These are phyloP conservation scores for Xylaria curta DNA, from an alignment of 495 filamentous ascomycete species.

Conservation along the genomic window DNA sequence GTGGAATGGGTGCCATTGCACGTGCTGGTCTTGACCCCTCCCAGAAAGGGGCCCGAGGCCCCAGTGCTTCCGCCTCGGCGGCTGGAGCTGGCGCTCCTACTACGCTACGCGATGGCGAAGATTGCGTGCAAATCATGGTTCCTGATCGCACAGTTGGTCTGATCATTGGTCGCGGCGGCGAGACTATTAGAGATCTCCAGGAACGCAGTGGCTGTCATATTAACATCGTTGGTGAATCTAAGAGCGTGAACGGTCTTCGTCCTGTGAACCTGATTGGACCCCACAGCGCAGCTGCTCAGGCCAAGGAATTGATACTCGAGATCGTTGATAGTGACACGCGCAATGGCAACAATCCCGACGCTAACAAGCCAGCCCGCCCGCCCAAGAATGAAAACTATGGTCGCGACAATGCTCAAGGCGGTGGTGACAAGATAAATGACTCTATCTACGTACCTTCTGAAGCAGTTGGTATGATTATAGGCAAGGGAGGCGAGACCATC, in stretches of 20 bases:
- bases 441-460: constrained; percentile 82
- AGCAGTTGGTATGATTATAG: constrained; percentile 90
- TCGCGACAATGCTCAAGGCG: constrained; percentile 47
- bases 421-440: constrained; percentile 72
- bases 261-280: constrained; percentile 85
- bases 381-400: constrained; percentile 36
- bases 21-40: constrained; percentile 45
- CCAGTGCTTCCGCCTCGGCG: constrained; percentile 34
- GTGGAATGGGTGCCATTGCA: constrained; percentile 65
- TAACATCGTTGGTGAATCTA: constrained; percentile 85
- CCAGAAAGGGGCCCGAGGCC: constrained; percentile 33
- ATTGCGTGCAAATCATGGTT: constrained; percentile 83
- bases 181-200: constrained; percentile 88
- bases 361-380: constrained; percentile 36
- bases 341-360: constrained; percentile 47
- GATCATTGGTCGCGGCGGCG: constrained; percentile 83
- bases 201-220: constrained; percentile 86
- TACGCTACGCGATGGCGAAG: constrained; percentile 71
- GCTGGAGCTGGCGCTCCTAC: constrained; percentile 48
- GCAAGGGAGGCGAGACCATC: constrained; percentile 85
- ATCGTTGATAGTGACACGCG: constrained; percentile 86
- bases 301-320: constrained; percentile 82
- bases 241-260: constrained; percentile 81
- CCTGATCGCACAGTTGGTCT: constrained; percentile 87
- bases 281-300: constrained; percentile 66